Percentiles rank a stretch among this genome's conserved stretches.
Evolutionary conservation across 75 land plant genomes (phyloP).

Genomic region (Pseudotsuga menziesii): DNA sequence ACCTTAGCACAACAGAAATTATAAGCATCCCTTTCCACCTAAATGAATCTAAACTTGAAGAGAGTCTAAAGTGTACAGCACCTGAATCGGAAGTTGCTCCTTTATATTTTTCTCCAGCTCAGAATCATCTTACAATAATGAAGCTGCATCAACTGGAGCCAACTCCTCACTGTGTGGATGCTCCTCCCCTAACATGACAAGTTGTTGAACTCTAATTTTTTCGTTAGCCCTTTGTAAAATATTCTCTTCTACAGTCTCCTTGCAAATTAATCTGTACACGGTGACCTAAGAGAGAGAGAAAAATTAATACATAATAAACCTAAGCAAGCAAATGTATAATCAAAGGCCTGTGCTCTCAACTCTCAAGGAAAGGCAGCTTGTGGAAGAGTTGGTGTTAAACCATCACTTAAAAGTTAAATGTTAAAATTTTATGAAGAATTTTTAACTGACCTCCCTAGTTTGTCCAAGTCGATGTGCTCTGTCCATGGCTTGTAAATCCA

Average conservation of each 20-base stretch:
- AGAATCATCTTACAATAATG: slow-evolving; percentile 83
- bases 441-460: slow-evolving; percentile 70
- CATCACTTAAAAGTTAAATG: too few species aligned
- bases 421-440: too few species aligned
- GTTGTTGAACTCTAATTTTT: slow-evolving; percentile 92
- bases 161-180: slow-evolving; percentile 78
- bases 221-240: slow-evolving; percentile 91
- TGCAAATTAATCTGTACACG: slow-evolving; percentile 88
- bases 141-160: slow-evolving; percentile 86
- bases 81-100: slow-evolving; percentile 46
- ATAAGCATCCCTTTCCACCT: too few species aligned
- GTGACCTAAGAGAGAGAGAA: slow-evolving; percentile 55
- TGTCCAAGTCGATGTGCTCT: slow-evolving; percentile 97
- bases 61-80: neutral
- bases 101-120: slow-evolving; percentile 82
- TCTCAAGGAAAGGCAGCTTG: too few species aligned
- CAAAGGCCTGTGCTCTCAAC: too few species aligned
- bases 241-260: slow-evolving; percentile 93
- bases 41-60: too few species aligned
- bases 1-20: too few species aligned
- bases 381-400: too few species aligned
- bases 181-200: slow-evolving; percentile 81
- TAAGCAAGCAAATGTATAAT: too few species aligned
- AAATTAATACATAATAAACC: too few species aligned
- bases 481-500: slow-evolving; percentile 97